phyloP scores from a whole-genome alignment of 169 alveolate species.

The Cryptosporidium andersoni region DNA sequence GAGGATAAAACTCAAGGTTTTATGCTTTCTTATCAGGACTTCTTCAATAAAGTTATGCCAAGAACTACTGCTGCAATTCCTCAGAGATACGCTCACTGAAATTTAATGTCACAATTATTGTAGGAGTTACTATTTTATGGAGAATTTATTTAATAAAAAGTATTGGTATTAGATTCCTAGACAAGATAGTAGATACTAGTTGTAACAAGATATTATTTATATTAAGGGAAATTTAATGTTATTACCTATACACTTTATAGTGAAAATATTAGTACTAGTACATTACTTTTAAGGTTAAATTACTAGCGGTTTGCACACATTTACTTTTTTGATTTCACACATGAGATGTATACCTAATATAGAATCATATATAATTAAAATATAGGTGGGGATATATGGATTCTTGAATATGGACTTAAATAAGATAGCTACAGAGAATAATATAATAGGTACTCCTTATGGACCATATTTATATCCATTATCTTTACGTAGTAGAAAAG shows the following conservation, averaged over 20 bases:
- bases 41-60: constrained; percentile 52
- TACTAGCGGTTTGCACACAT: no score
- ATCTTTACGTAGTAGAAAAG: constrained; percentile 32
- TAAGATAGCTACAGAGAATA: constrained; percentile 46
- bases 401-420: constrained; percentile 22
- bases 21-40: constrained; percentile 70
- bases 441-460: constrained; percentile 18
- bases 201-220: not conserved
- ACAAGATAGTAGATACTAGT: not conserved
- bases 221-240: not conserved
- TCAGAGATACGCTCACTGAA: constrained; percentile 28
- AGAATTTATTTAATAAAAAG: not conserved
- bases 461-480: constrained; percentile 59
- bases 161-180: constrained; percentile 1
- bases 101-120: not conserved
- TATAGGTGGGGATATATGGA: no score
- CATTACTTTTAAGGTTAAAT: no score
- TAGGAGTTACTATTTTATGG: no score
- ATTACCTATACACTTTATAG: not conserved
- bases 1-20: constrained; percentile 71
- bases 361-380: no score
- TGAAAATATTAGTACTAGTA: not conserved
- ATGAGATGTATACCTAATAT: no score
- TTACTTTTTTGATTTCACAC: no score
- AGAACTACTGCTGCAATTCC: constrained; percentile 38